Conservation (phyloP, 75 land plant genomes). For the Larix kaempferi region DNA sequence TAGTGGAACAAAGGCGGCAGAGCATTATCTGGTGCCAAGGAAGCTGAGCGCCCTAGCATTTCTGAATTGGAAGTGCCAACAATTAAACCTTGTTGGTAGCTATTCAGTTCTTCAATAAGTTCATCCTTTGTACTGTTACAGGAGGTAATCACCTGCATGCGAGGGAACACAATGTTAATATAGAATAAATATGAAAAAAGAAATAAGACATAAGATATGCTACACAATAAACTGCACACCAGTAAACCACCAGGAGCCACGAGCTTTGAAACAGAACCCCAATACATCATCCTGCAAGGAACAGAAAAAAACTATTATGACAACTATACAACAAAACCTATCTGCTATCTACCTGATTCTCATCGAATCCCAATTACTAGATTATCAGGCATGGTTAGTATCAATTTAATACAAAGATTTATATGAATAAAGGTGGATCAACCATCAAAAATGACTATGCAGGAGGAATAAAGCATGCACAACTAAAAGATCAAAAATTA, state of each 20-base stretch:
- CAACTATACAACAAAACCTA: neutral
- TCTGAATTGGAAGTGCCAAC: neutral
- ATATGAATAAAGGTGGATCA: neutral
- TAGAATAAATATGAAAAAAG: neutral
- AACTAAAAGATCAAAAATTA: neutral
- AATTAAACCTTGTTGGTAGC: slow-evolving; percentile 36
- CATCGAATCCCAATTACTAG: too few relatives aligned
- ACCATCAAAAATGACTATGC: neutral
- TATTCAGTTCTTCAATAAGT: slow-evolving; percentile 75
- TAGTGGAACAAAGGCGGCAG: slow-evolving; percentile 51
- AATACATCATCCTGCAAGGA: slow-evolving; percentile 76
- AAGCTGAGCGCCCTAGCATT: slow-evolving; percentile 1
- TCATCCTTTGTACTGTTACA: slow-evolving; percentile 97
- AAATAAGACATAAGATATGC: slow-evolving; percentile 4
- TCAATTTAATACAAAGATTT: neutral
- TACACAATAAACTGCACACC: slow-evolving; percentile 31
- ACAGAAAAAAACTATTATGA: neutral
- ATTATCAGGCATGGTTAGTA: neutral
- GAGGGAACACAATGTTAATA: neutral
- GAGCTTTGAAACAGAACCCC: slow-evolving; percentile 80
- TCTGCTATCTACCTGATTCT: too few relatives aligned
- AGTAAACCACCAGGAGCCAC: slow-evolving; percentile 86
- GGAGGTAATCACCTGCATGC: slow-evolving; percentile 78
- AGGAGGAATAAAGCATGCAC: neutral
- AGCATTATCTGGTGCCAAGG: slow-evolving; percentile 19